Evolutionary conservation across 2,329 filamentous ascomycete genomes (phyloP).

Genomic region (Botrytis elliptica): DNA sequence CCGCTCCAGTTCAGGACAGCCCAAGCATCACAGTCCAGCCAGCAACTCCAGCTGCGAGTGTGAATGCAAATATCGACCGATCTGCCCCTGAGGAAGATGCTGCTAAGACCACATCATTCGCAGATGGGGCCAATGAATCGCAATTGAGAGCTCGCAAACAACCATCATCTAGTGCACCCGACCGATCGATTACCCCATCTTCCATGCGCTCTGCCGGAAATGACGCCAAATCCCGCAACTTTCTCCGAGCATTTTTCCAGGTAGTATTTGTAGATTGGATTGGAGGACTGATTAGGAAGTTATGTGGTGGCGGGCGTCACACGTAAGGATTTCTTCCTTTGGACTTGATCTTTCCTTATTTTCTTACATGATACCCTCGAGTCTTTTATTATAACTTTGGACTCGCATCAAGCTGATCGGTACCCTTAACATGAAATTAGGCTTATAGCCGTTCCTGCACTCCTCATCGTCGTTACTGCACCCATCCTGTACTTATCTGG

Average conservation of each 20-base stretch:
- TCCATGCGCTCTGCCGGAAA: slow-evolving; percentile 34
- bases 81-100: slow-evolving; percentile 23
- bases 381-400: slow-evolving; percentile 3
- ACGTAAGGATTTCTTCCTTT: slow-evolving; percentile 32
- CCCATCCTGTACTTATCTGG: slow-evolving; percentile 32
- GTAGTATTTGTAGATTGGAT: slow-evolving; percentile 41
- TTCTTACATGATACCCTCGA: slow-evolving; percentile 15
- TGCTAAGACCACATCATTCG: slow-evolving; percentile 30
- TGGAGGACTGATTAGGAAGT: slow-evolving; percentile 36
- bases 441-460: slow-evolving; percentile 31
- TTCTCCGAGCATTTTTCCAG: slow-evolving; percentile 39
- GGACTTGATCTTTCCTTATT: slow-evolving; percentile 15
- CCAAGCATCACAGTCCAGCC: slow-evolving; percentile 30
- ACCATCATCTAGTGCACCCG: slow-evolving; percentile 23
- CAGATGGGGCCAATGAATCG: slow-evolving; percentile 26
- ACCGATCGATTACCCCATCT: slow-evolving; percentile 35
- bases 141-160: slow-evolving; percentile 32
- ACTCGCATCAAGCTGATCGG: slow-evolving; percentile 18
- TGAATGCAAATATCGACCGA: slow-evolving; percentile 8
- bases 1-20: slow-evolving; percentile 16
- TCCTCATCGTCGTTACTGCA: slow-evolving; percentile 30
- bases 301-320: slow-evolving; percentile 36
- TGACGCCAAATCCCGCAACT: slow-evolving; percentile 32
- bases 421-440: slow-evolving; percentile 27
- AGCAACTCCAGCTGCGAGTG: slow-evolving; percentile 29